Base-by-base conservation (phyloP, 805 yeast genomes). In the Ascoidea asiatica region DNA sequence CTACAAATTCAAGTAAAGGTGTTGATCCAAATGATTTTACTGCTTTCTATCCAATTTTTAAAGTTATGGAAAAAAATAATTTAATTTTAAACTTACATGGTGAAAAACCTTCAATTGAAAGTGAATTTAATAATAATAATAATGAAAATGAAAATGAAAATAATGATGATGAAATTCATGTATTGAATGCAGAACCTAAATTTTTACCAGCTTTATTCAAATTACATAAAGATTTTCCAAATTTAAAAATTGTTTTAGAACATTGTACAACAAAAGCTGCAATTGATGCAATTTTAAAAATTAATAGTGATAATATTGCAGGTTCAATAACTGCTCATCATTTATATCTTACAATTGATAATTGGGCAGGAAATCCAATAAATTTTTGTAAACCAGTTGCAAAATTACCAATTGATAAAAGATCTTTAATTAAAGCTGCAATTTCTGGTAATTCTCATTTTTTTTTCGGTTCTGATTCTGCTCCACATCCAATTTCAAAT, bases 341-440 rank as follows among this genome's bases (percentile, higher is more conserved):
- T 58, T 69, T 92, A 46, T 84, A 72, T 40, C 66, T 92, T 43
- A 90, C 95, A 1, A 78, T 92, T 43, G 97, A 92, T 61, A 80
- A 79, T 51, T 92, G 97, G 95, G 96, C 96, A 3, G 97, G 97
- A 2, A 83, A 87, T 57, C 90, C 97, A 36, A 75, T 87, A 57
- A 87, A 90, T 56, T 92, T 81, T 64, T 92, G 99, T 69, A 92
- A 92, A 61, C 99, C 98, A 2, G 97, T 92, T 42, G 98, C 98
- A 37, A 92, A 92, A 61, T 66, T 88, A 36, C 96, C 97, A 23
- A 69, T 66, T 21, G 98, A 92, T 58, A 78, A 81, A 54, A 70
- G 75, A 45, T 90, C 96, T 1, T 66, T 92, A 39, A 72, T 92
- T 5, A 70, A 68, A 36, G 97, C 98, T 37, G 98, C 97, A 1